phyloP scores from a whole-genome alignment of 1,284 basidiomycete genomes.

The Heliocybe sulcata region DNA sequence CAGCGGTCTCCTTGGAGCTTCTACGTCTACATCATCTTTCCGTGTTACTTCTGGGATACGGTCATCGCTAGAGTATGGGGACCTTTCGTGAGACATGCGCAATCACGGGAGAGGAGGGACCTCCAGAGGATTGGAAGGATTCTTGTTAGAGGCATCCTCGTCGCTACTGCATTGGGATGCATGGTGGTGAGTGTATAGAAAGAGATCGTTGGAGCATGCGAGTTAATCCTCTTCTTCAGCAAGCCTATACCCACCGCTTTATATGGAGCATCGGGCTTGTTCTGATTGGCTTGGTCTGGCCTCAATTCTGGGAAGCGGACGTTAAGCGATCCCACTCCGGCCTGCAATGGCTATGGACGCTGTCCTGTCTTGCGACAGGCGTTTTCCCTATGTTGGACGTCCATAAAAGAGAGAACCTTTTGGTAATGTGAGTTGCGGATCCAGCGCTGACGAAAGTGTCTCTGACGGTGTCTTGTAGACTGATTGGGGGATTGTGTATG shows the following conservation, averaged over 20 bases:
- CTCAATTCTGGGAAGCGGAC: slow-evolving; percentile 39
- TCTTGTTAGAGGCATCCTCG: slow-evolving; percentile 21
- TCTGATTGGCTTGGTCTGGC: slow-evolving; percentile 66
- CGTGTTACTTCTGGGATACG: slow-evolving; percentile 70
- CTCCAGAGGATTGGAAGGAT: not conserved
- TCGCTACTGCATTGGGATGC: slow-evolving; percentile 43
- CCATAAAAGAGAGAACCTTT: slow-evolving; percentile 65
- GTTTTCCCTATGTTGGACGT: slow-evolving; percentile 71
- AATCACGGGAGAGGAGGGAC: not conserved
- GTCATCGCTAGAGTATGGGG: slow-evolving; percentile 10
- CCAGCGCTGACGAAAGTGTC: too few relatives aligned
- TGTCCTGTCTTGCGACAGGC: slow-evolving; percentile 46
- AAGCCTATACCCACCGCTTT: slow-evolving; percentile 60
- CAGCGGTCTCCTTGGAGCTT: slow-evolving; percentile 70
- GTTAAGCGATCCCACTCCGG: slow-evolving; percentile 21
- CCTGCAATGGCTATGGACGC: slow-evolving; percentile 39
- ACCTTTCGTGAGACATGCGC: slow-evolving; percentile 17
- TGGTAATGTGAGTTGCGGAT: slow-evolving; percentile 43
- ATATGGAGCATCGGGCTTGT: slow-evolving; percentile 72
- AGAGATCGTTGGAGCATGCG: not conserved
- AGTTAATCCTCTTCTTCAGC: slow-evolving; percentile 25
- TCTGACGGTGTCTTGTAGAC: slow-evolving; percentile 10
- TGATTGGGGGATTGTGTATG: slow-evolving; percentile 21
- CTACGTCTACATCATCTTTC: slow-evolving; percentile 73
- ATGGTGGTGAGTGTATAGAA: slow-evolving; percentile 59